A percentile compares a stretch with the other conserved stretches of the same genome.
Evolutionary conservation across 805 yeast genomes (phyloP).

Genomic region (Candida bentonensis): DNA sequence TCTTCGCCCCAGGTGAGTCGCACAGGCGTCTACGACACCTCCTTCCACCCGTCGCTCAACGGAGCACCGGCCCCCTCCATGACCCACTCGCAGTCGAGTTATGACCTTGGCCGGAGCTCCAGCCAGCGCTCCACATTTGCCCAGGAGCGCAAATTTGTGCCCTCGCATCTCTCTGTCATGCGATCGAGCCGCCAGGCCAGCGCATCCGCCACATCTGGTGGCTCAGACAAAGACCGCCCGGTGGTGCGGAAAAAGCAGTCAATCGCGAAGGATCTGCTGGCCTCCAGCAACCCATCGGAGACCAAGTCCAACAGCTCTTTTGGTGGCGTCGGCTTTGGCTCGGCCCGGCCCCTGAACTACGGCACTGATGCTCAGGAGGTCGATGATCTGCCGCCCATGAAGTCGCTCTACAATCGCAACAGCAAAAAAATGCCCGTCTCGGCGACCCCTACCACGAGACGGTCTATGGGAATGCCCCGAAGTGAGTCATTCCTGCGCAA

Average conservation of each 20-base stretch:
- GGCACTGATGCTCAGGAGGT: neutral
- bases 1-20: neutral
- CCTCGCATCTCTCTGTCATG: neutral
- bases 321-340: neutral
- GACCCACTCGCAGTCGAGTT: neutral
- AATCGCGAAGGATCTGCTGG: neutral
- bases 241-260: neutral
- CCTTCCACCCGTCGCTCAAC: neutral
- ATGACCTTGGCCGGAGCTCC: neutral
- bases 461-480: neutral
- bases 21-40: neutral
- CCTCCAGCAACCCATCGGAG: neutral
- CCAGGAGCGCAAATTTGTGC: neutral
- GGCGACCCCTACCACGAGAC: neutral
- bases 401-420: neutral
- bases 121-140: neutral
- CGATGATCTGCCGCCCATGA: conserved; percentile 1
- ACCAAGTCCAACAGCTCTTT: neutral
- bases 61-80: neutral
- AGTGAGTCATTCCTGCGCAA: neutral
- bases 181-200: neutral
- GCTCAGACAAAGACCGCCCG: neutral
- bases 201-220: neutral
- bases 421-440: neutral
- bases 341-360: neutral